phyloP scores from a whole-genome alignment of 805 yeast species.

The Yarrowia porcina region DNA sequence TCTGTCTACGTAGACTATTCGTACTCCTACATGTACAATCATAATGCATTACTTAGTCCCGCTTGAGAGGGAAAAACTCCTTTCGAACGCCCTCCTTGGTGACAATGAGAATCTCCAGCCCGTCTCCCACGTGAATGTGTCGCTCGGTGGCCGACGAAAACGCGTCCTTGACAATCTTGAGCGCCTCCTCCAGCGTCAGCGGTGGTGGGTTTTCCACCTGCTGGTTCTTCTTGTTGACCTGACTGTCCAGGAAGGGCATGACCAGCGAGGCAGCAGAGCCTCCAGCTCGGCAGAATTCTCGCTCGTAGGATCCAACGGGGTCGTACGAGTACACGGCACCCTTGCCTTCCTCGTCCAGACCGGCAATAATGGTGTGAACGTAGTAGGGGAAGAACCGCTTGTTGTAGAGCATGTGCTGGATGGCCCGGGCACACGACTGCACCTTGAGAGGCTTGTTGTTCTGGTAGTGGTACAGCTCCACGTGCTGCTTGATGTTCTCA shows the following conservation, averaged over 20 bases:
- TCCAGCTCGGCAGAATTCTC: slow-evolving; percentile 96
- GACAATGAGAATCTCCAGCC: slow-evolving; percentile 82
- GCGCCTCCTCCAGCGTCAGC: slow-evolving; percentile 76
- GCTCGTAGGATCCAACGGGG: slow-evolving; percentile 96
- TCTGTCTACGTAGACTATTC: neutral
- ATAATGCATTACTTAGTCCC: slow-evolving; percentile 51
- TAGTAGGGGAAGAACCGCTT: slow-evolving; percentile 96
- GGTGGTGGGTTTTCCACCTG: slow-evolving; percentile 55
- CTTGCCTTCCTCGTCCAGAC: slow-evolving; percentile 84
- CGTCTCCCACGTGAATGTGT: slow-evolving; percentile 98
- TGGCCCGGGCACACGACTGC: slow-evolving; percentile 79
- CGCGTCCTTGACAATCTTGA: slow-evolving; percentile 86
- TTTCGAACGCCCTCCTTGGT: slow-evolving; percentile 89
- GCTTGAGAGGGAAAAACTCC: slow-evolving; percentile 81
- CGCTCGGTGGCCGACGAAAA: slow-evolving; percentile 96
- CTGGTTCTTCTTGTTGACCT: slow-evolving; percentile 94
- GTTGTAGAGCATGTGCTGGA: slow-evolving; percentile 85
- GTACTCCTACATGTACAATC: neutral
- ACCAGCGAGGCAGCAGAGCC: slow-evolving; percentile 96
- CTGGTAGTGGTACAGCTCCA: slow-evolving; percentile 88
- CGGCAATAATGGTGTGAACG: slow-evolving; percentile 92
- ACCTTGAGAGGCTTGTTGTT: slow-evolving; percentile 69
- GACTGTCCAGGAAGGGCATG: slow-evolving; percentile 97
- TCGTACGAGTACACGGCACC: slow-evolving; percentile 96
- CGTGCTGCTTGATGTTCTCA: slow-evolving; percentile 52